phyloP scores from a whole-genome alignment of 2,329 filamentous ascomycete species.

The Cercospora sp. region DNA sequence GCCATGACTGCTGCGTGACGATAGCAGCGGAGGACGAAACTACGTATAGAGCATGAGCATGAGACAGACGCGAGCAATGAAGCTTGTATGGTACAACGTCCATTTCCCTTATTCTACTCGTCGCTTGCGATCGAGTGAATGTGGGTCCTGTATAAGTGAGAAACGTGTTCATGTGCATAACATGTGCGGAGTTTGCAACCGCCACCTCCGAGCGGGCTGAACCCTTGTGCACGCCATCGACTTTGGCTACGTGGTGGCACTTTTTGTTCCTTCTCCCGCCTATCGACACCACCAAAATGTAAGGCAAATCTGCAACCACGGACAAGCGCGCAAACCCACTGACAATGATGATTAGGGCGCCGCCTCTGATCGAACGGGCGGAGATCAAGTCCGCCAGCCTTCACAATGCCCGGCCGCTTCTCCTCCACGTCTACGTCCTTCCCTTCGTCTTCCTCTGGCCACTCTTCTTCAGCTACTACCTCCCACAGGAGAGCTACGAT shows the following conservation, averaged over 20 bases:
- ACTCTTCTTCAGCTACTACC: conserved; percentile 83
- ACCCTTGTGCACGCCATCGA: conserved; percentile 1
- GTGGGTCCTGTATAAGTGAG: background rate
- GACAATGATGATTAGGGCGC: conserved; percentile 15
- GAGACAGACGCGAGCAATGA: conserved; percentile 14
- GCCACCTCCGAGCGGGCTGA: conserved; percentile 10
- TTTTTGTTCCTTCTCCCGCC: background rate
- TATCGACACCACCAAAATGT: conserved; percentile 15
- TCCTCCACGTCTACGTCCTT: conserved; percentile 87
- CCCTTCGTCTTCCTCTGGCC: conserved; percentile 93
- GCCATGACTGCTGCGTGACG: background rate
- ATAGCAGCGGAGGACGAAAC: conserved; percentile 11
- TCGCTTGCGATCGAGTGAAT: background rate
- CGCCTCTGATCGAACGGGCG: conserved; percentile 76
- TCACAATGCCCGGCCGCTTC: conserved; percentile 78
- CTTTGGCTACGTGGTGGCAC: conserved; percentile 7
- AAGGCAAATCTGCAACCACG: conserved; percentile 1
- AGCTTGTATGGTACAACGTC: background rate
- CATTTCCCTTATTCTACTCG: background rate
- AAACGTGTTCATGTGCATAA: background rate
- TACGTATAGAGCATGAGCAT: conserved; percentile 17
- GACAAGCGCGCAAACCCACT: background rate
- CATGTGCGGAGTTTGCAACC: conserved; percentile 2
- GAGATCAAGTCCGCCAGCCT: conserved; percentile 88
- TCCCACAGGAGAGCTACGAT: conserved; percentile 80